phyloP scores from a whole-genome alignment of 345 rosid species.

The Gossypium longicalyx region DNA sequence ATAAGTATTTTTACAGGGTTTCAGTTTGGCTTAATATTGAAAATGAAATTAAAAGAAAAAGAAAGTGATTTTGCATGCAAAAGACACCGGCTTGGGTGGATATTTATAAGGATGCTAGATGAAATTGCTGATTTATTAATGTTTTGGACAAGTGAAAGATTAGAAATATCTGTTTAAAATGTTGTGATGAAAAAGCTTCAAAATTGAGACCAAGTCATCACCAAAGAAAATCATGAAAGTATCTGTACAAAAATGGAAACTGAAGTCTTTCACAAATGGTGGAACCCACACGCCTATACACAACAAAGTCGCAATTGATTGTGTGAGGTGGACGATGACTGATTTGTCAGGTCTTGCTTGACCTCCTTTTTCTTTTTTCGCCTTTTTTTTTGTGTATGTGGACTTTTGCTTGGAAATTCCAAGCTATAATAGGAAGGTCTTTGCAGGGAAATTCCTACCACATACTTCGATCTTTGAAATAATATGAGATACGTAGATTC shows the following conservation, averaged over 20 bases:
- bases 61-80: not conserved
- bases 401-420: conserved; percentile 36
- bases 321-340: conserved; percentile 4
- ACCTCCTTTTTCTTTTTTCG: conserved; percentile 18
- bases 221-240: too few relatives aligned
- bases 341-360: conserved; percentile 9
- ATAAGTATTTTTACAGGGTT: not conserved
- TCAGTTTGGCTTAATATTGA: not conserved
- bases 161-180: too few relatives aligned
- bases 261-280: not conserved
- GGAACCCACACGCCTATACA: conserved; percentile 46
- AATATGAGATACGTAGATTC: not conserved
- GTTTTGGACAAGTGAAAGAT: too few relatives aligned
- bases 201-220: conserved; percentile 15
- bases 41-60: not conserved
- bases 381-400: not conserved
- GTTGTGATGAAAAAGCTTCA: too few relatives aligned
- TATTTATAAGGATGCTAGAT: conserved; percentile 17
- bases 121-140: not conserved
- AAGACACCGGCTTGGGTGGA: not conserved
- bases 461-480: conserved; percentile 15
- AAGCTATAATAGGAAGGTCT: not conserved
- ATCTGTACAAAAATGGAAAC: not conserved
- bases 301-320: conserved; percentile 20
- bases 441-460: conserved; percentile 1